These are phyloP conservation scores for Petrea volubilis DNA, from an alignment of 257 asterid species.

Conservation along the genomic window DNA sequence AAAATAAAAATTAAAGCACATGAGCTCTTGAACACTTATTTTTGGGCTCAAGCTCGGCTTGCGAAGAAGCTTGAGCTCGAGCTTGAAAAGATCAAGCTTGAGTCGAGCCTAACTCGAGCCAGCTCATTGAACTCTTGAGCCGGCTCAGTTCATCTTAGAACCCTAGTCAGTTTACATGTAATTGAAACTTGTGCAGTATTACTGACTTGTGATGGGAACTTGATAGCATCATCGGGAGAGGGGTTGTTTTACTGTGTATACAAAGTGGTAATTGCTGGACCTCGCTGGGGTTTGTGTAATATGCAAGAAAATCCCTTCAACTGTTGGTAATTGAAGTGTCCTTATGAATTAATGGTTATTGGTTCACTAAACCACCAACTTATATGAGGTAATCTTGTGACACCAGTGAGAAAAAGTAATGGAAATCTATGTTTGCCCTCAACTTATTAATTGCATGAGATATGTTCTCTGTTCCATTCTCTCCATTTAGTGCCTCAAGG, in stretches of 20 bases:
- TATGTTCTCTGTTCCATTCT: neutral
- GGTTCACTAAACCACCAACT: neutral
- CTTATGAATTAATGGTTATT: neutral
- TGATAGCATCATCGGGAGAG: neutral
- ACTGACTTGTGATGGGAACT: neutral
- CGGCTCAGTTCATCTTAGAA: too few relatives aligned
- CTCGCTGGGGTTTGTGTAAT: neutral
- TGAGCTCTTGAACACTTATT: too few relatives aligned
- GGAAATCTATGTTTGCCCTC: neutral
- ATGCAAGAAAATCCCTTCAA: neutral
- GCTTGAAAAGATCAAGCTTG: too few relatives aligned
- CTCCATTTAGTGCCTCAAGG: neutral
- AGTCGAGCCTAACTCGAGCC: too few relatives aligned
- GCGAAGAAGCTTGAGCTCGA: too few relatives aligned
- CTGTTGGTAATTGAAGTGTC: neutral
- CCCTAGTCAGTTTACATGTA: neutral
- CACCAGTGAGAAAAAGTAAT: neutral
- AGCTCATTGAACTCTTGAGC: too few relatives aligned
- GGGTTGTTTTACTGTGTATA: neutral
- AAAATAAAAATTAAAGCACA: too few relatives aligned
- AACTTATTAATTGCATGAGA: neutral
- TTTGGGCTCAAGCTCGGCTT: too few relatives aligned
- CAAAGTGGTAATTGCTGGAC: neutral
- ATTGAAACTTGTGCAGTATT: neutral
- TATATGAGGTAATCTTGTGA: neutral